Conservation (phyloP, 257 asterid genomes). For the Petrea volubilis region DNA sequence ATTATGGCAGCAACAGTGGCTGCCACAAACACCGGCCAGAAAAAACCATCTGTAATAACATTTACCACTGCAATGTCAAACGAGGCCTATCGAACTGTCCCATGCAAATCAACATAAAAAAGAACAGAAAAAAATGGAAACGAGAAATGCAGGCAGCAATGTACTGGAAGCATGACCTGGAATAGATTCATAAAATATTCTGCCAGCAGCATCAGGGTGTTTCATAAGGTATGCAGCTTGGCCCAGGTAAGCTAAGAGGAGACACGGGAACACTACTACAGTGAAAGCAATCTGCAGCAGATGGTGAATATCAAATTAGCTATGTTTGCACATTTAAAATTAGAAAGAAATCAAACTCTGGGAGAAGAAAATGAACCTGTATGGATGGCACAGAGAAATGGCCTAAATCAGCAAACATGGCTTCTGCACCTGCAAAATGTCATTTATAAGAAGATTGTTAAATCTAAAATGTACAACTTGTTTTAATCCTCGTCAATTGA, state of each 20-base stretch:
- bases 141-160: not conserved
- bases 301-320: slow-evolving; percentile 2
- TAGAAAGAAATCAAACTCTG: not conserved
- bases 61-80: slow-evolving; percentile 29
- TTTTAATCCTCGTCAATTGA: not conserved
- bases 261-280: slow-evolving; percentile 85
- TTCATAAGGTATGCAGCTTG: slow-evolving; percentile 91
- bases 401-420: slow-evolving; percentile 98
- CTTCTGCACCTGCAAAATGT: slow-evolving; percentile 86
- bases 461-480: not conserved
- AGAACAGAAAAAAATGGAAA: not conserved
- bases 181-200: slow-evolving; percentile 78
- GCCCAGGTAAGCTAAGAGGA: slow-evolving; percentile 91
- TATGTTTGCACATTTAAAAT: not conserved
- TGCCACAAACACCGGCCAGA: slow-evolving; percentile 86
- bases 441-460: not conserved
- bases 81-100: not conserved
- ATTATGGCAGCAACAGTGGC: slow-evolving; percentile 93
- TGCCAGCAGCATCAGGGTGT: slow-evolving; percentile 59
- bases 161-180: slow-evolving; percentile 55
- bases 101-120: not conserved
- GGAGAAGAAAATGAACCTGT: slow-evolving; percentile 54
- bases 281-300: slow-evolving; percentile 83
- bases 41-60: slow-evolving; percentile 58
- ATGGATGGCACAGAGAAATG: slow-evolving; percentile 90